Percentiles rank a stretch among this genome's conserved stretches.
phyloP scores from a whole-genome alignment of 805 yeast species.

The Priceomyces castillae region DNA sequence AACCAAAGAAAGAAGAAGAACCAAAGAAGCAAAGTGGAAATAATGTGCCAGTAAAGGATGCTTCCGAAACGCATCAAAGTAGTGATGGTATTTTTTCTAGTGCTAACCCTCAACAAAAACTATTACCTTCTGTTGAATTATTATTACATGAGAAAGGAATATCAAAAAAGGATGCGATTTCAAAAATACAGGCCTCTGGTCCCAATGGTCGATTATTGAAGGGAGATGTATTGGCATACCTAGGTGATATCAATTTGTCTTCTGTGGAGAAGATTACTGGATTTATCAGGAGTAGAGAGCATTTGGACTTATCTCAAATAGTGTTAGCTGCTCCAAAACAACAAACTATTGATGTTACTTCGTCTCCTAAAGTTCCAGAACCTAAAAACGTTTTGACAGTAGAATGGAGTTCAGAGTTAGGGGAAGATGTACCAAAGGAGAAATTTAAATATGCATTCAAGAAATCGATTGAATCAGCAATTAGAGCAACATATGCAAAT shows the following conservation, averaged over 20 bases:
- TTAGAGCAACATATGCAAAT: conserved; percentile 27
- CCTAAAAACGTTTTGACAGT: conserved; percentile 29
- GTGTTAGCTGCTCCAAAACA: conserved; percentile 38
- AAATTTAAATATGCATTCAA: conserved; percentile 31
- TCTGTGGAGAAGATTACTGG: conserved; percentile 53
- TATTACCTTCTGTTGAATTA: conserved; percentile 76
- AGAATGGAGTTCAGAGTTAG: conserved; percentile 25
- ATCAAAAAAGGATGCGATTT: conserved; percentile 65
- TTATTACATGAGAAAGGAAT: conserved; percentile 62
- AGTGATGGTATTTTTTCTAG: conserved; percentile 19
- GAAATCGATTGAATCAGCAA: conserved; percentile 28
- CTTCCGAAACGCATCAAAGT: background rate
- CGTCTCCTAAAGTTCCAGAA: conserved; percentile 9
- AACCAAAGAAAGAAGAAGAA: conserved; percentile 13
- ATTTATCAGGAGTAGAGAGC: conserved; percentile 53
- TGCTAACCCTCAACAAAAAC: conserved; percentile 65
- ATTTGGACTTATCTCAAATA: conserved; percentile 72
- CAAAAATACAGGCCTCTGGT: conserved; percentile 78
- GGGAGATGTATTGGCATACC: conserved; percentile 85
- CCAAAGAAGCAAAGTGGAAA: conserved; percentile 7
- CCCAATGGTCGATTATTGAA: conserved; percentile 83
- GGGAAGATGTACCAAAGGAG: conserved; percentile 22
- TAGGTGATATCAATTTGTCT: conserved; percentile 67
- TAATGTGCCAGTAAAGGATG: background rate
- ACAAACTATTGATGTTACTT: conserved; percentile 10